phyloP scores from a whole-genome alignment of 176 grass and related monocot genomes.

The Oropetium thomaeum region DNA sequence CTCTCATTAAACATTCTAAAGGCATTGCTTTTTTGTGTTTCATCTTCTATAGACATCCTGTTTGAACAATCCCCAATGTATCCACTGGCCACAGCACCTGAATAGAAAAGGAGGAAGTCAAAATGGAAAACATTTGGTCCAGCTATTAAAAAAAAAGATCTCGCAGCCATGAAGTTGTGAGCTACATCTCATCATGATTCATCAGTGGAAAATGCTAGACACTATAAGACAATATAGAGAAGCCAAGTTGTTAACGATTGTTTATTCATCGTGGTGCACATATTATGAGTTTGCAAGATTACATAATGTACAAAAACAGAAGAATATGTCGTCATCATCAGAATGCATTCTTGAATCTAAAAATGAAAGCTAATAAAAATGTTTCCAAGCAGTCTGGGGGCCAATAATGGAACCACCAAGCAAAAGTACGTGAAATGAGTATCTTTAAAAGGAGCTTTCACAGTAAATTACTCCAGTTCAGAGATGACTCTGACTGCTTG shows the following conservation, averaged over 20 bases:
- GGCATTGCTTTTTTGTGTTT: slow-evolving; percentile 37
- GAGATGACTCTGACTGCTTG: background rate
- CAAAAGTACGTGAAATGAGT: background rate
- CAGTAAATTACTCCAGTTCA: slow-evolving; percentile 4
- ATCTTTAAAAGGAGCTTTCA: slow-evolving; percentile 14
- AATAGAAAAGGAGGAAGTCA: slow-evolving; percentile 19
- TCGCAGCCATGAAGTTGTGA: background rate
- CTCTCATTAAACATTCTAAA: slow-evolving; percentile 43
- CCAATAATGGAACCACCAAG: background rate
- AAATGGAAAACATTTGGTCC: slow-evolving; percentile 13
- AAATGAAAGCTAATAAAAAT: slow-evolving; percentile 7
- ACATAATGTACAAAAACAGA: slow-evolving; percentile 5
- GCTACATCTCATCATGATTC: background rate
- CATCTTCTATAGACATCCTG: slow-evolving; percentile 30
- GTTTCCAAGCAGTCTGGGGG: background rate
- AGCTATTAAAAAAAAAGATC: background rate
- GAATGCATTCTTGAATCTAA: slow-evolving; percentile 23
- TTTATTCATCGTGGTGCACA: background rate
- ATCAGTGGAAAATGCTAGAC: background rate
- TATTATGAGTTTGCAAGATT: background rate
- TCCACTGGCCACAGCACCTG: slow-evolving; percentile 80
- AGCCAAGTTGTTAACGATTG: background rate
- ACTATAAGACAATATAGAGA: background rate
- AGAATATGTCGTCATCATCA: background rate
- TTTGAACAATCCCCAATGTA: slow-evolving; percentile 64